Conservation (phyloP, 495 filamentous ascomycete species). For the Penicillium herquei region DNA sequence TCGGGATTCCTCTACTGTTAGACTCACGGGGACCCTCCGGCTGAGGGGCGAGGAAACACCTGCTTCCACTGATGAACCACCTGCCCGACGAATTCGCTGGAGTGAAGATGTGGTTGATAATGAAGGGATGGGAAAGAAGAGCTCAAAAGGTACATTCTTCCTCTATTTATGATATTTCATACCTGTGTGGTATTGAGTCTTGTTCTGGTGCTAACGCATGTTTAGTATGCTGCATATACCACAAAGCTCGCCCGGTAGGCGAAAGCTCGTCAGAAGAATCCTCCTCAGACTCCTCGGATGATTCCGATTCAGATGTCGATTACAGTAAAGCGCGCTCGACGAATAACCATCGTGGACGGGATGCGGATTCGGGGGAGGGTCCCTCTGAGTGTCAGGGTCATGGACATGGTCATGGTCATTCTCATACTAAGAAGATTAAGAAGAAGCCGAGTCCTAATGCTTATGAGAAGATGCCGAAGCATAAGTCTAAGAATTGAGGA, state of each 20-base stretch:
- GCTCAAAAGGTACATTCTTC: conserved; percentile 66
- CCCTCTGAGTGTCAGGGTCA: conserved; percentile 16
- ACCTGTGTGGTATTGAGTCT: no score
- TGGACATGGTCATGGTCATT: conserved; percentile 24
- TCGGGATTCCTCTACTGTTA: conserved; percentile 14
- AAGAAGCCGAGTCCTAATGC: conserved; percentile 84
- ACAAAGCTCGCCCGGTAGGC: conserved; percentile 75
- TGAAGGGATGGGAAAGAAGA: conserved; percentile 91
- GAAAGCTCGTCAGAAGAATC: conserved; percentile 79
- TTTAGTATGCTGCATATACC: conserved; percentile 97
- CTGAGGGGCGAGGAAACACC: conserved; percentile 35
- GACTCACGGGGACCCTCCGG: conserved; percentile 30
- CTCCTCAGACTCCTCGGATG: conserved; percentile 62
- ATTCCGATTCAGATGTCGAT: conserved; percentile 57
- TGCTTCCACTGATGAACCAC: conserved; percentile 12
- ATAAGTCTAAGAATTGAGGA: conserved; percentile 16
- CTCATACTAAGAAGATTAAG: conserved; percentile 25
- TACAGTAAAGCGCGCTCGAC: no score
- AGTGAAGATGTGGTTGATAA: conserved; percentile 94
- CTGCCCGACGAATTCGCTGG: conserved; percentile 71
- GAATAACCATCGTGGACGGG: conserved; percentile 14
- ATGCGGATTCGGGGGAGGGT: conserved; percentile 1
- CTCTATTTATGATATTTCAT: background rate
- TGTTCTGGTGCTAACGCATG: background rate
- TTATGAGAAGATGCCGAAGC: conserved; percentile 87